Evolutionary conservation across 805 yeast genomes (phyloP).

Genomic region (Dipodascus albidus): DNA sequence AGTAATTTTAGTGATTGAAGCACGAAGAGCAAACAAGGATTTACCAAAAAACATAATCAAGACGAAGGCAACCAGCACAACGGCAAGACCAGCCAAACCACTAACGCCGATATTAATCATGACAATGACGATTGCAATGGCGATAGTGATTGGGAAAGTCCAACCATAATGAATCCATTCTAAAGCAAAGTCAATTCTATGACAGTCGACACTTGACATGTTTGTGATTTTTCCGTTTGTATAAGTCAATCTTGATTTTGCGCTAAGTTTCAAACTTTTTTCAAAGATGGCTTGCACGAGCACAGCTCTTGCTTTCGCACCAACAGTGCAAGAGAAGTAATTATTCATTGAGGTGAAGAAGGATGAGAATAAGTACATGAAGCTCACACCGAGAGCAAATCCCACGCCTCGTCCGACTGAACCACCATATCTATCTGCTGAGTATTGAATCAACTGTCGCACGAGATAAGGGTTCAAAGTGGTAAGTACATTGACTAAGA

Average conservation of each 20-base stretch:
- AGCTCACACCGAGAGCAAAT: conserved; percentile 57
- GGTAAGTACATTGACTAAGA: conserved; percentile 23
- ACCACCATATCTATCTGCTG: conserved; percentile 28
- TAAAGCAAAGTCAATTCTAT: conserved; percentile 70
- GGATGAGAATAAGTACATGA: conserved; percentile 41
- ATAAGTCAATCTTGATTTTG: conserved; percentile 43
- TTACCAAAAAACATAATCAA: conserved; percentile 37
- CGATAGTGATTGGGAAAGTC: conserved; percentile 52
- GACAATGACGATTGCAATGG: conserved; percentile 52
- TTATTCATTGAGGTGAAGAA: conserved; percentile 49
- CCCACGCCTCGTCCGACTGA: conserved; percentile 58
- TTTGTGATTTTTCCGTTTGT: conserved; percentile 67
- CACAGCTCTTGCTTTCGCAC: conserved; percentile 63
- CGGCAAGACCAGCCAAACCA: conserved; percentile 58
- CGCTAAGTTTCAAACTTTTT: conserved; percentile 53
- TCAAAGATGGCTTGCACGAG: conserved; percentile 59
- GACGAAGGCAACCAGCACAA: conserved; percentile 28
- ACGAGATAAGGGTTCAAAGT: conserved; percentile 59
- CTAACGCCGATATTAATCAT: conserved; percentile 60
- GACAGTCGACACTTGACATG: conserved; percentile 68
- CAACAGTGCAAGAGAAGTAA: conserved; percentile 47
- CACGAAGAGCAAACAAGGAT: conserved; percentile 43
- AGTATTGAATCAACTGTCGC: conserved; percentile 50
- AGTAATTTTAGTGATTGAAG: conserved; percentile 46
- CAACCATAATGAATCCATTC: conserved; percentile 54